Base-by-base conservation (phyloP, 495 filamentous ascomycete species). In the Aspergillus incahuasiensis region DNA sequence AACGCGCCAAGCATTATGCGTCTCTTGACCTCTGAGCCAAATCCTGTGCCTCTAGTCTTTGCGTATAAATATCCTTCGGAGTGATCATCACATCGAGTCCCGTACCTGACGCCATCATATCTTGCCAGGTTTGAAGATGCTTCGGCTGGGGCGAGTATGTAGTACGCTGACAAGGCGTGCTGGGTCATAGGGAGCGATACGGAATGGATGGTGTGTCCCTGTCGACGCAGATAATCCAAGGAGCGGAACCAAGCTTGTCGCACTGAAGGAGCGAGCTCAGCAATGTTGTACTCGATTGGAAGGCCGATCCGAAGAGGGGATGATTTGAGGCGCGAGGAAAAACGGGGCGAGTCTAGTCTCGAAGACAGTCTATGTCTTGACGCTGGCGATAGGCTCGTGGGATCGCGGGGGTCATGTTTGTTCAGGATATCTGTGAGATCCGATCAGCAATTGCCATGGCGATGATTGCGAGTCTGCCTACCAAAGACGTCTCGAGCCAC, bases 111-210 rank as follows among this genome's bases (percentile, higher is more conserved):
- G 7, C 95, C 94, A 63, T 99, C 94, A 67, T 96, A 99, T 70
- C 94, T 96, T 46, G 94, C 88, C n/a, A 99, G 82, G 57, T 99
- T 99, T 16, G 92, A 97, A 12, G 89, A 90, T 13, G 95, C 95
- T 74, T 99, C 94, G 12, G 94, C 91, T 0, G 95, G 89, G 6
- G 94, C 94, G 57, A 99, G 84, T 44, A 97, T 78, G 65, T 99
- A 99, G 69, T 99, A 99, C 30, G 94, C 87, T 3, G 91, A 87
- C 9, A 99, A 77, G 1, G 94, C 95, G 54, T 87, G 84, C 50
- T 82, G 83, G 9, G 94, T 99, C 5, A 84, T 79, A 13, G 94
- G 91, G 2, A 97, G 76, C n/a, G 88, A 91, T 12, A 97, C 80
- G 3, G 86, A 75, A 35, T 87, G 80, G 25, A 96, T 74, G 11